Evolutionary conservation across 106 monocot genomes (phyloP).

Genomic region (Apostasia ramifera): DNA sequence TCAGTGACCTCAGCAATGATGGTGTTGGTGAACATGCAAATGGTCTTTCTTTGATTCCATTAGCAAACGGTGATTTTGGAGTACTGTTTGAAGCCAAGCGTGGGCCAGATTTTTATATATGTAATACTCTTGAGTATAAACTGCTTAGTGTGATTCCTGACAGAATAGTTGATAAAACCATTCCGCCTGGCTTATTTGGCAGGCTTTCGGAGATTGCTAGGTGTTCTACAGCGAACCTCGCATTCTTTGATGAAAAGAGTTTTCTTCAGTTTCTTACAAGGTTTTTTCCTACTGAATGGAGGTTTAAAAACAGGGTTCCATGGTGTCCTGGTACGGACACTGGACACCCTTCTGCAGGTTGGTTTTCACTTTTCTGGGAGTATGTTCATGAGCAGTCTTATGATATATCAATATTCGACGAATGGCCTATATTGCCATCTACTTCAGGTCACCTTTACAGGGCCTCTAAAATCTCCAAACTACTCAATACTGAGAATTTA

Average conservation of each 20-base stretch:
- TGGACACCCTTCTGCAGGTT: conserved; percentile 31
- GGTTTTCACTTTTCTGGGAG: conserved; percentile 92
- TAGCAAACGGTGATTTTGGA: conserved; percentile 80
- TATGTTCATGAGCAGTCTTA: conserved; percentile 50
- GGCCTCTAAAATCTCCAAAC: conserved; percentile 59
- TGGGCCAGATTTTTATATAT: conserved; percentile 44
- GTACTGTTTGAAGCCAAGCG: conserved; percentile 33
- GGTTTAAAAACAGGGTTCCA: conserved; percentile 45
- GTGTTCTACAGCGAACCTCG: conserved; percentile 47
- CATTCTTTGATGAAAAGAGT: conserved; percentile 38
- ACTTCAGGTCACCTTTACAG: conserved; percentile 69
- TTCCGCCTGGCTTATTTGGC: conserved; percentile 38
- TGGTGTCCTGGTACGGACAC: conserved; percentile 51
- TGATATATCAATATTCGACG: conserved; percentile 66
- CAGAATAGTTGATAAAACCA: conserved; percentile 55
- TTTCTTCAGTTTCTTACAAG: conserved; percentile 64
- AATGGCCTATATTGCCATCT: conserved; percentile 95
- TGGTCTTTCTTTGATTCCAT: conserved; percentile 80
- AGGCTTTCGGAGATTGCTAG: conserved; percentile 65
- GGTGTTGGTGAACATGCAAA: conserved; percentile 47
- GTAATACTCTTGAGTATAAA: conserved; percentile 67
- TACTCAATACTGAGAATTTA: conserved; percentile 55
- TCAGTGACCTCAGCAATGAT: conserved; percentile 53
- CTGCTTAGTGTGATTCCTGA: conserved; percentile 50
- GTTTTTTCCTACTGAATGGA: conserved; percentile 81